Conservation (phyloP, 225 moss, liverwort and hornwort genomes). For the Antitrichia curtipendula region DNA sequence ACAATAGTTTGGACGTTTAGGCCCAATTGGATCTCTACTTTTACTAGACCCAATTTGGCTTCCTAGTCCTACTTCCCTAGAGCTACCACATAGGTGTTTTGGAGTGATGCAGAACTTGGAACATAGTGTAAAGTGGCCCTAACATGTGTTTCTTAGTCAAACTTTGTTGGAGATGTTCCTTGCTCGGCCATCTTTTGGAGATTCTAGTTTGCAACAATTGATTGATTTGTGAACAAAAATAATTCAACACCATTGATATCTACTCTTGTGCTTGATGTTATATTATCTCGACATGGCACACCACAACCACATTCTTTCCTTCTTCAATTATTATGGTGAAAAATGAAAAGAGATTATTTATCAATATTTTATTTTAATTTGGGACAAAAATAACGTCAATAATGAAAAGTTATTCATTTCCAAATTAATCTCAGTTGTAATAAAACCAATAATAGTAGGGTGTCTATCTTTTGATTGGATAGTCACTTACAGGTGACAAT, state of each 20-base stretch:
- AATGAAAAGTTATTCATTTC: not conserved
- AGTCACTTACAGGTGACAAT: too few species aligned
- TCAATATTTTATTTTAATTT: not conserved
- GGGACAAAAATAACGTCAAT: not conserved
- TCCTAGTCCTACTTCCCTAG: fast-evolving
- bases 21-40: not conserved
- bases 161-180: not conserved
- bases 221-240: not conserved
- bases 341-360: not conserved
- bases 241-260: not conserved
- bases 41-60: not conserved
- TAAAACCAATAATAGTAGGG: not conserved
- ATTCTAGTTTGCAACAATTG: fast-evolving
- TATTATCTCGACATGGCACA: not conserved
- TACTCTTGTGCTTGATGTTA: fast-evolving
- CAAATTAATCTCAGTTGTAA: not conserved
- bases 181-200: fast-evolving
- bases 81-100: not conserved
- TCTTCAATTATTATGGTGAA: not conserved
- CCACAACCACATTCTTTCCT: not conserved
- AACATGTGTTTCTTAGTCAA: not conserved
- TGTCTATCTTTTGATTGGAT: too few species aligned
- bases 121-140: not conserved
- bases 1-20: too few species aligned
- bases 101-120: too few species aligned